These are phyloP conservation scores for Adansonia grandidieri DNA, from an alignment of 441 rosid genomes.

Conservation along the genomic window DNA sequence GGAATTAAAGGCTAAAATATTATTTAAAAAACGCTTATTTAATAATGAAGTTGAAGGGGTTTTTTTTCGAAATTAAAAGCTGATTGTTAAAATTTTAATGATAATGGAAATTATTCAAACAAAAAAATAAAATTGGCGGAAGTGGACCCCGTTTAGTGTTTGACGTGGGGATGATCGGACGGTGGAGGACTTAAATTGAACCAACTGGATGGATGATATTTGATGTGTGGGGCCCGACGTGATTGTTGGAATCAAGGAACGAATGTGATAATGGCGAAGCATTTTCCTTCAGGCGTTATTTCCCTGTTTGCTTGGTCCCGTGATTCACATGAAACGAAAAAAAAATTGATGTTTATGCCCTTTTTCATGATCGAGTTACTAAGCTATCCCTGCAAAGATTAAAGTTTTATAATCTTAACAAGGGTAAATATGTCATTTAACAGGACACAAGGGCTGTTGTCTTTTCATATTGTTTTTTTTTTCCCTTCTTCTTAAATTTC, in stretches of 20 bases:
- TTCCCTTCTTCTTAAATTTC: neutral
- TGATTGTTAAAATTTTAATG: neutral
- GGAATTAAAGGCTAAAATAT: neutral
- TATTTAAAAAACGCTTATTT: too few relatives aligned
- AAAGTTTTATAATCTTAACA: neutral
- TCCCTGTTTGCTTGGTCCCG: neutral
- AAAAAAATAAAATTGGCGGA: neutral
- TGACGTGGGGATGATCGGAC: neutral
- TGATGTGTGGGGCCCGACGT: slow-evolving; percentile 1
- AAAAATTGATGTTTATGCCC: neutral
- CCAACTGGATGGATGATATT: neutral
- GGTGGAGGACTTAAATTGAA: neutral
- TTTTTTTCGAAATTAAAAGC: too few relatives aligned
- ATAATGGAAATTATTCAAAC: neutral
- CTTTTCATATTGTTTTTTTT: neutral
- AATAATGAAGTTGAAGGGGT: neutral
- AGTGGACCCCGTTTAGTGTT: neutral
- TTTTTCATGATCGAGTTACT: neutral
- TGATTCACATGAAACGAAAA: slow-evolving; percentile 2
- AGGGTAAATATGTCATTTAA: slow-evolving; percentile 12
- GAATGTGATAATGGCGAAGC: neutral
- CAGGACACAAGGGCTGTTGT: neutral
- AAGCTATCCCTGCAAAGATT: neutral
- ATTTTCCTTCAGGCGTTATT: neutral
- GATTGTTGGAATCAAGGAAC: neutral